Base-by-base conservation (phyloP, 192 early-diverging fungal species). In the Entophlyctis helioformis region DNA sequence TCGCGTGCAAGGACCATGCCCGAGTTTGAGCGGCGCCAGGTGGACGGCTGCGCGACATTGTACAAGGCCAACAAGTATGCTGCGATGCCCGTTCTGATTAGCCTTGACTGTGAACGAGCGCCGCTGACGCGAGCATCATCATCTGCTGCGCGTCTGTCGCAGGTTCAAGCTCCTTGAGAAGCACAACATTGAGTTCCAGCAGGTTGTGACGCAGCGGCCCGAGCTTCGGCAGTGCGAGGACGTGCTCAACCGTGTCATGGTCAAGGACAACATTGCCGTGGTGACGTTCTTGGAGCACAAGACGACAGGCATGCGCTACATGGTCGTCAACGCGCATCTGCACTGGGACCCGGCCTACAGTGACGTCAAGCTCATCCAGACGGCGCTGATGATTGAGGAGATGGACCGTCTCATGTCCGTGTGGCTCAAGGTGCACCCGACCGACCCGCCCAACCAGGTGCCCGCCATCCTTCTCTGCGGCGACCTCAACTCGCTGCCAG, bases 11-110 rank as follows among this genome's bases (percentile, higher is more conserved):
- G 87, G 50, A 95, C 90, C 2, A 98, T 98, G 91, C 59, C 68
- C 42, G 91, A 94, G 51, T 81, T 76, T 50, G 90, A 95, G 50
- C 78, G 83, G 39, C 64, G 80, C 43, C 57, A 60, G 23, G 94
- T 98, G 1, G 94, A 98, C 61, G 94, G 94, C 6, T 98, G 94
- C 62, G 94, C 89, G 13, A 94, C 81, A 1, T 94, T 98, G 57
- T 98, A 76, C 69, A 87, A 86, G 51, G 42, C 75, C 44, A 68
- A 74, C 39, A 94, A 87, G 83, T 87, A 74, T 36, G 73, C 44
- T 19, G 24, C 13, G 18, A n/a, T n/a, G n/a, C n/a, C n/a, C n/a
- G n/a, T n/a, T n/a, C n/a, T n/a, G n/a, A n/a, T n/a, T n/a, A n/a
- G n/a, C n/a, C n/a, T n/a, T n/a, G n/a, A n/a, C n/a, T n/a, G n/a